Conservation (phyloP, 331 rosid genomes). For the Prunus yedoensis region DNA sequence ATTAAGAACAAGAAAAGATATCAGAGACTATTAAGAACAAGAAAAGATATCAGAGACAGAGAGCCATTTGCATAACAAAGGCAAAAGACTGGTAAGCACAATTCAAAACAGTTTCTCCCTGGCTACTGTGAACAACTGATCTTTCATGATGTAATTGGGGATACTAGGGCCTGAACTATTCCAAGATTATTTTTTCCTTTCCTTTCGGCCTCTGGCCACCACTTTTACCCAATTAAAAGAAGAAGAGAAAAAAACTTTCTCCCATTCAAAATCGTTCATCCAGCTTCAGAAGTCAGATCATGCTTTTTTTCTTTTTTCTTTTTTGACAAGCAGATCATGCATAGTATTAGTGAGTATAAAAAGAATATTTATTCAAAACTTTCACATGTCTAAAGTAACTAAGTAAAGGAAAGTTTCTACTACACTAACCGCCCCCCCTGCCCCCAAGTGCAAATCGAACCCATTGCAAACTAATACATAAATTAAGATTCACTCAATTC, state of each 20-base stretch:
- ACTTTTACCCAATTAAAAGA: background rate
- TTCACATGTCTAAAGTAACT: background rate
- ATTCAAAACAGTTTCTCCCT: background rate
- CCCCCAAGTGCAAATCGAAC: background rate
- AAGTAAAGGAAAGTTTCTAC: background rate
- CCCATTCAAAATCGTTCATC: background rate
- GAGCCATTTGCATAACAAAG: slow-evolving; percentile 1
- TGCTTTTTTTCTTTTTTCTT: no score
- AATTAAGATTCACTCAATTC: background rate
- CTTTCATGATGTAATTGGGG: background rate
- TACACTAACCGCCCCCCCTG: background rate
- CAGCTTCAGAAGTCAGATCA: background rate
- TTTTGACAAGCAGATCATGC: no score
- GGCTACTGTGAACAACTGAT: background rate
- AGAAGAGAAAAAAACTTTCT: background rate
- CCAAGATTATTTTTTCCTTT: background rate
- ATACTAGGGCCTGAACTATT: background rate
- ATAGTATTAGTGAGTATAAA: background rate
- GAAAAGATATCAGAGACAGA: no score
- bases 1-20: slow-evolving; percentile 28
- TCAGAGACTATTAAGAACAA: no score
- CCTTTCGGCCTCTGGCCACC: background rate
- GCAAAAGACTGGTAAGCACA: background rate
- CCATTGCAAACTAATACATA: background rate
- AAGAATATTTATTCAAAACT: background rate